A percentile compares a stretch with the other conserved stretches of the same genome.
phyloP scores from a whole-genome alignment of 805 yeast species.

The Yarrowia divulgata region DNA sequence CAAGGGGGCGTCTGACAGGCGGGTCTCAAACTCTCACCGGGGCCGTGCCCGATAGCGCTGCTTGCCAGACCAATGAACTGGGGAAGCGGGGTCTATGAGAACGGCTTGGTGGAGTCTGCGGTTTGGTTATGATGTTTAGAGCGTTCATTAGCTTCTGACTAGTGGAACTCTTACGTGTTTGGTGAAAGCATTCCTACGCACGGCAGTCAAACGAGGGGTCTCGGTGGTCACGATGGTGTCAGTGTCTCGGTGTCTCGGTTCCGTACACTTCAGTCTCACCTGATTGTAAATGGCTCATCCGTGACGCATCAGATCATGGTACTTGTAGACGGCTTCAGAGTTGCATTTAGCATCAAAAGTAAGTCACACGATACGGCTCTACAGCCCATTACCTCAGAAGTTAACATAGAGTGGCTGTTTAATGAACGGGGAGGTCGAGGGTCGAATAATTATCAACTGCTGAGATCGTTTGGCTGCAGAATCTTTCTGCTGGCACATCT shows the following conservation, averaged over 20 bases:
- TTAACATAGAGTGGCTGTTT: not conserved
- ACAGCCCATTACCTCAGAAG: not conserved
- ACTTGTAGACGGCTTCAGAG: not conserved
- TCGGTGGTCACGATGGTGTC: too few species aligned
- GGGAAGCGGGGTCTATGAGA: not conserved
- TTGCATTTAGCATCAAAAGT: not conserved
- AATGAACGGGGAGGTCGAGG: not conserved
- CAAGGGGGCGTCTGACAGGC: not conserved
- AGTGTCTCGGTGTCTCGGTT: too few species aligned
- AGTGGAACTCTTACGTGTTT: too few species aligned
- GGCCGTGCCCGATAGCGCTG: slow-evolving; percentile 32
- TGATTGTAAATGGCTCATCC: slow-evolving; percentile 3
- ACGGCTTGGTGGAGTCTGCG: too few species aligned
- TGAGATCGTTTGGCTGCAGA: not conserved
- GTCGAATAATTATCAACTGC: not conserved
- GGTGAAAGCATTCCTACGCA: too few species aligned
- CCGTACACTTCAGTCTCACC: too few species aligned
- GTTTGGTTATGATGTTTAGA: too few species aligned
- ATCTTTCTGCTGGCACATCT: too few species aligned
- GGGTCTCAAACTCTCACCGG: slow-evolving; percentile 2
- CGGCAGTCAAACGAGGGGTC: too few species aligned
- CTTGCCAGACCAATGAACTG: not conserved
- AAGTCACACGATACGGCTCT: slow-evolving; percentile 27
- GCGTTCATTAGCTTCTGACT: too few species aligned
- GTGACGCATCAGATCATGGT: not conserved